Evolutionary conservation across 805 yeast species (phyloP), one percentile per base, ranked within the genome.

Genomic region (Kurtzmaniella cleridarum): DNA sequence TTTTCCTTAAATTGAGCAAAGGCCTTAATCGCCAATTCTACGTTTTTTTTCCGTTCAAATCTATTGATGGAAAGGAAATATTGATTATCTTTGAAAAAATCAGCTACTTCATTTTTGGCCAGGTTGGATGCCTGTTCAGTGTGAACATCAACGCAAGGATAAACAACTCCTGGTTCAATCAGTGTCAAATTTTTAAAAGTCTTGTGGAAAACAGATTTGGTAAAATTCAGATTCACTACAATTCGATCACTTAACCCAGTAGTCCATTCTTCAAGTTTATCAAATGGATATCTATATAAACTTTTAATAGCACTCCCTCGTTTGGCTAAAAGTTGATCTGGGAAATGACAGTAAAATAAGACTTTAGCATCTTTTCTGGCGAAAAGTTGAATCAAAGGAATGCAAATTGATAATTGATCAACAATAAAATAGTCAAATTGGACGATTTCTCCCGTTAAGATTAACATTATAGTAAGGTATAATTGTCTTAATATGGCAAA

Each of bases 301-400:
- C 62, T 65, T 50, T 88, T 81, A 7, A 83, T 20, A 1, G 71
- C 20, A 2, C 81, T 65, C 2, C 72, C 65, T 38, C 81, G 81
- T 30, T 45, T 42, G 0, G 96, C 82, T 32, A 91, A 64, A 35
- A 83, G 67, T 54, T 84, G 83, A 59, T 93, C 99, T 0, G 99
- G 98, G 59, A 91, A 91, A 65, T 93, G 99, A 53, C 98, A 90
- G 60, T 93, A 93, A 55, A 91, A 93, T 37, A 93, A 62, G 3
- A 85, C 72, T 36, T 76, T 76, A 2, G 83, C 57, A 6, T 60
- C 39, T 1, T 48, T 59, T 40, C 39, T 45, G 45, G 64, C 69
- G 55, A 59, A 76, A 43, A 61, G 55, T 46, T 53, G 79, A 15
- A 93, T 50, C 12, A 90, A 46, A 5, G 98, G 98, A 3, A 88